Conservation (phyloP, 345 rosid species). For the Noccaea bulbosa region DNA sequence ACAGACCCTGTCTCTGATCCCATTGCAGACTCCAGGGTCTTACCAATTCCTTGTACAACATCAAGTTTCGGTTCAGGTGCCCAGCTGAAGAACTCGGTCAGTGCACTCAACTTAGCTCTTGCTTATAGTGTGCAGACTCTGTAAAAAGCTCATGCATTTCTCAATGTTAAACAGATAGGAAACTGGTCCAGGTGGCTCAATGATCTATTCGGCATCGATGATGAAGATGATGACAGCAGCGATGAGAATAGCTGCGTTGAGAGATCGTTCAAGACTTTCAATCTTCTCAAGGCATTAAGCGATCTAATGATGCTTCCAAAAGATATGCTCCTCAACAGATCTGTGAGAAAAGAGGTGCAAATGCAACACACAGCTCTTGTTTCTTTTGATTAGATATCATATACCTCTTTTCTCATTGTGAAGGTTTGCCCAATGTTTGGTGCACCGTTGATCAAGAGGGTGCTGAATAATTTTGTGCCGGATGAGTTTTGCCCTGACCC, state of each 20-base stretch:
- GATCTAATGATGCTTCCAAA: conserved; percentile 99
- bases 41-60: conserved; percentile 79
- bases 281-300: conserved; percentile 85
- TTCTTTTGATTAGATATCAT: conserved; percentile 11
- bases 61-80: conserved; percentile 95
- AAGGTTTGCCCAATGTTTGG: conserved; percentile 92
- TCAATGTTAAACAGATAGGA: conserved; percentile 65
- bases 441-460: conserved; percentile 74
- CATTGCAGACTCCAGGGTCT: conserved; percentile 72
- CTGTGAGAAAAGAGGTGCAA: conserved; percentile 81
- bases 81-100: conserved; percentile 78
- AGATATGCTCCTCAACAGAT: conserved; percentile 75
- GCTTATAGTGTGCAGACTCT: not conserved
- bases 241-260: conserved; percentile 51
- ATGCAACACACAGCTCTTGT: conserved; percentile 1
- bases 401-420: conserved; percentile 20
- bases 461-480: conserved; percentile 66
- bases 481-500: conserved; percentile 97
- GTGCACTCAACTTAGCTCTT: conserved; percentile 14
- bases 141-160: conserved; percentile 30
- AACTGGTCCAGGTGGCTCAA: conserved; percentile 98
- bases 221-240: conserved; percentile 52
- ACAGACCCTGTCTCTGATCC: conserved; percentile 97
- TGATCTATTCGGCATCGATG: conserved; percentile 81
- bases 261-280: conserved; percentile 68